Evolutionary conservation across 1,284 basidiomycete genomes (phyloP), one percentile per base, ranked within the genome.

Genomic region (Ceratobasidium sp.): DNA sequence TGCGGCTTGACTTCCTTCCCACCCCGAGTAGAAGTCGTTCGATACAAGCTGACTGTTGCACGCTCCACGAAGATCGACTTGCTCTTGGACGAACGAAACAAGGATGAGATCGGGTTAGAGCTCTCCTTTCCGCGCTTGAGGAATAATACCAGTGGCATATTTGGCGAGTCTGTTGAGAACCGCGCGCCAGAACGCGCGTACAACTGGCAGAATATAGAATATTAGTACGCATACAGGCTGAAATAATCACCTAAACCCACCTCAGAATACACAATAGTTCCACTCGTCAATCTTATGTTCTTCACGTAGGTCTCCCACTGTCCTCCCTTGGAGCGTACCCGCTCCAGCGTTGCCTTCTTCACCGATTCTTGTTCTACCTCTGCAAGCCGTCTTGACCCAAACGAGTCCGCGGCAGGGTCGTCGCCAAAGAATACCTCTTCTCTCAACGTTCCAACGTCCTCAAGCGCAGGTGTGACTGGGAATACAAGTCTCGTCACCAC

Each of bases 391-490:
- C 45, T 8, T 15, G 45, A 59, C 15, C 56, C 56, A 50, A 47
- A 60, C 27, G 19, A 33, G 14, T 57, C 44, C 15, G 2, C 22
- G 4, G 17, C 41, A 7, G 24, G 54, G 22, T 71, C 27, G n/a
- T 57, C 47, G 15, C 67, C 54, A 57, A 71, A 71, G 41, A 59
- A 71, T n/a, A 54, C 54, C 45, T 48, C 67, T 22, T 71, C 54
- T 45, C 45, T 71, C 54, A 71, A n/a, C 7, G 24, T 44, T 4
- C 41, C 50, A 5, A 60, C 56, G 22, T 71, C 67, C 29, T 59
- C 44, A 1, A 41, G 29, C 8, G 41, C 7, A 9, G 67, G 67
- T 14, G 59, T 29, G 8, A 71, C 67, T 24, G 67, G 67, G 59
- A 71, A 71, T 11, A 71, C 41, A 19, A 71, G 56, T 31, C 67